These are phyloP conservation scores for Camellia japonica DNA, from an alignment of 148 eudicot species.

Conservation along the genomic window DNA sequence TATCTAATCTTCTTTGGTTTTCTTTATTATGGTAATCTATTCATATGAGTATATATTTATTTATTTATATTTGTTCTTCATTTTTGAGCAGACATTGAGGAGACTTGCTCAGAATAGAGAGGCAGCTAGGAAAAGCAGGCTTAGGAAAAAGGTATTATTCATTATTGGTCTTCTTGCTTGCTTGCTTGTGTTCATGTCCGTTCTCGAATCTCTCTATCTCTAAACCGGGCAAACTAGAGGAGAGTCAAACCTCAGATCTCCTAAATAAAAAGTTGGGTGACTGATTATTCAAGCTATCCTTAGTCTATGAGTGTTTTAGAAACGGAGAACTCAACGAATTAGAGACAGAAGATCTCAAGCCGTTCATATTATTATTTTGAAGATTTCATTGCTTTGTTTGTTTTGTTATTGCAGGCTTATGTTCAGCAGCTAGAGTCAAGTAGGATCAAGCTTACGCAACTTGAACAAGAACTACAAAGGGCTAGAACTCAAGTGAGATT, in stretches of 20 bases:
- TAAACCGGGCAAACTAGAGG: no score
- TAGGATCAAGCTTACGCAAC: conserved; percentile 81
- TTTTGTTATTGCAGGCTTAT: conserved; percentile 67
- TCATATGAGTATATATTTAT: not conserved
- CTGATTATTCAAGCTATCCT: no score
- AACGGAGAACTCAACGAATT: no score
- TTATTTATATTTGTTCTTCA: not conserved
- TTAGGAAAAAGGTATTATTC: conserved; percentile 77
- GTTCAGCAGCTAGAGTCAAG: conserved; percentile 97
- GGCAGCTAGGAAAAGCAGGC: conserved; percentile 99
- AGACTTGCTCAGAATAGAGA: conserved; percentile 99
- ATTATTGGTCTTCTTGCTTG: not conserved
- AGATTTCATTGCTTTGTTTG: not conserved
- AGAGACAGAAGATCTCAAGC: no score
- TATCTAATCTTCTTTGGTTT: conserved; percentile 7
- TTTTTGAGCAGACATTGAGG: conserved; percentile 73
- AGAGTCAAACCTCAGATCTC: no score
- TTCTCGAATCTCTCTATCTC: no score
- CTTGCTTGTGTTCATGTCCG: no score
- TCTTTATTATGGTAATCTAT: not conserved
- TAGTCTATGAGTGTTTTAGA: no score
- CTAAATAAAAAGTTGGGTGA: no score
- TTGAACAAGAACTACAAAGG: conserved; percentile 90
- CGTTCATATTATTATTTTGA: not conserved
- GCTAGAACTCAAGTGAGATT: conserved; percentile 82